Conservation (phyloP, 2,329 filamentous ascomycete genomes). For the Monosporascus sp. region DNA sequence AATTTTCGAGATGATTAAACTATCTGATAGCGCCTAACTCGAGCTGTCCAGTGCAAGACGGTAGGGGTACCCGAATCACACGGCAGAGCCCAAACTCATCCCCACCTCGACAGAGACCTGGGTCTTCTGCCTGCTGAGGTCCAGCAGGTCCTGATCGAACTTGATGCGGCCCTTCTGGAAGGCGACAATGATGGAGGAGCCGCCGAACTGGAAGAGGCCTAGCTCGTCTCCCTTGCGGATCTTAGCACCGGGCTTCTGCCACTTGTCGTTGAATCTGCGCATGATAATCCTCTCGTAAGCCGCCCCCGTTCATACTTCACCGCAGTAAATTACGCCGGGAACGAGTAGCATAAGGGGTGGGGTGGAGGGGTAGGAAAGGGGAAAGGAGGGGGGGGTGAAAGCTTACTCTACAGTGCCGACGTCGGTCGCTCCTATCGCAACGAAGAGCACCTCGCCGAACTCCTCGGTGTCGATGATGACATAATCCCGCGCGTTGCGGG, state of each 20-base stretch:
- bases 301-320: too few species aligned
- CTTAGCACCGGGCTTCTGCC: slow-evolving; percentile 20
- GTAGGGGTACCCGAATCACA: too few species aligned
- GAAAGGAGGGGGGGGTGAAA: neutral
- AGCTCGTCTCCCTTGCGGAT: slow-evolving; percentile 35
- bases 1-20: too few species aligned
- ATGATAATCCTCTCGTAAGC: too few species aligned
- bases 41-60: too few species aligned
- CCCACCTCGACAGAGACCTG: slow-evolving; percentile 33
- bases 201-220: slow-evolving; percentile 35
- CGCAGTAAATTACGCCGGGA: too few species aligned
- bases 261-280: slow-evolving; percentile 28
- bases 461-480: slow-evolving; percentile 30
- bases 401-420: slow-evolving; percentile 34
- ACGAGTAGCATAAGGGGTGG: too few species aligned
- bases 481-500: slow-evolving; percentile 30
- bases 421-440: slow-evolving; percentile 34
- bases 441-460: slow-evolving; percentile 36
- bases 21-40: too few species aligned
- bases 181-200: slow-evolving; percentile 34
- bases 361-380: neutral
- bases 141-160: slow-evolving; percentile 32
- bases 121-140: slow-evolving; percentile 25
- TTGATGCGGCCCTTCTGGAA: slow-evolving; percentile 30
- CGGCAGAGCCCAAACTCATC: slow-evolving; percentile 26